These are phyloP conservation scores for Nadsonia commutata DNA, from an alignment of 1,139 yeast genomes.

Conservation along the genomic window DNA sequence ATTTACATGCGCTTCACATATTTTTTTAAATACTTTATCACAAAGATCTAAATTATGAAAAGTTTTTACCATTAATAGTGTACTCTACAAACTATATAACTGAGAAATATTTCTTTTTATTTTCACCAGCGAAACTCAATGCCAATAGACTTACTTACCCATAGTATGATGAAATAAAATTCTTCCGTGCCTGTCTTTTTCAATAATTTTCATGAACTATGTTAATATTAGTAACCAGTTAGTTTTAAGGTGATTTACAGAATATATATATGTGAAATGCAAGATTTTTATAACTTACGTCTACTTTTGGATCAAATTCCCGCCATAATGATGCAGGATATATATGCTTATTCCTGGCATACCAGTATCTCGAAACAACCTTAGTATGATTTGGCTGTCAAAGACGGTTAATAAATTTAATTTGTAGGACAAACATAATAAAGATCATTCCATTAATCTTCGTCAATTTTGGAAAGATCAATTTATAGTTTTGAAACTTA, in stretches of 20 bases:
- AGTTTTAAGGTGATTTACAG: no score
- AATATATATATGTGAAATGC: no score
- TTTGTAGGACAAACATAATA: constrained; percentile 4
- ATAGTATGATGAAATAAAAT: constrained; percentile 1
- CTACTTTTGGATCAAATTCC: constrained; percentile 16
- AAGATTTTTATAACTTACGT: constrained; percentile 5
- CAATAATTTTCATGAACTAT: constrained; percentile 8
- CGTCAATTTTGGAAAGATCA: constrained; percentile 12
- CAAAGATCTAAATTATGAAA: no score
- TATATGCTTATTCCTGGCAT: constrained; percentile 16
- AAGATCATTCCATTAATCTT: constrained; percentile 11
- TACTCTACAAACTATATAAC: no score
- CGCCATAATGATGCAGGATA: constrained; percentile 17
- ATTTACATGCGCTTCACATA: background rate
- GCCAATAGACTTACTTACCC: no score
- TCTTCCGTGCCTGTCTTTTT: constrained; percentile 7
- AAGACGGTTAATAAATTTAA: background rate
- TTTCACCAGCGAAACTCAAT: no score
- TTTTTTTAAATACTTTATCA: no score
- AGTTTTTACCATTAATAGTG: no score
- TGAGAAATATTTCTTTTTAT: no score
- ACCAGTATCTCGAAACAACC: constrained; percentile 16
- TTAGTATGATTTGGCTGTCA: constrained; percentile 7
- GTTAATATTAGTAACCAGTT: constrained; percentile 4
- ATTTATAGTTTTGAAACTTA: no score